Evolutionary conservation across 2,329 filamentous ascomycete species (phyloP).

Genomic region (Calonectria crousiana): DNA sequence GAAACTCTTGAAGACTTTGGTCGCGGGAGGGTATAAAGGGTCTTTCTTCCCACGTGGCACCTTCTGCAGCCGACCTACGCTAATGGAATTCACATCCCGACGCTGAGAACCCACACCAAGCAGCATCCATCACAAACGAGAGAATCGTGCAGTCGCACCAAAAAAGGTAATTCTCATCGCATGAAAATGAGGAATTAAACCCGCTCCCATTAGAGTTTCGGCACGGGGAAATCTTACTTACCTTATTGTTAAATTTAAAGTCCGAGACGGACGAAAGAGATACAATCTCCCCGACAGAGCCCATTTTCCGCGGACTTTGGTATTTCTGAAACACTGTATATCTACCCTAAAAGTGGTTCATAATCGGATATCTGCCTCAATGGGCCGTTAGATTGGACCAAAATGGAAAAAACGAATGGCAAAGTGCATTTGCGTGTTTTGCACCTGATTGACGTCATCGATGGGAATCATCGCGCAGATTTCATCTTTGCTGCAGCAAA

Average conservation of each 20-base stretch:
- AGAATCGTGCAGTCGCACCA: neutral
- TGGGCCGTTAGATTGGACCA: neutral
- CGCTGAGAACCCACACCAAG: neutral
- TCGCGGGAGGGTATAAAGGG: neutral
- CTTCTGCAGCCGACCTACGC: neutral
- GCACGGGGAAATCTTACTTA: neutral
- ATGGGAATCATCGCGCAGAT: neutral
- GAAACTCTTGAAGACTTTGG: neutral
- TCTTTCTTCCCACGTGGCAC: neutral
- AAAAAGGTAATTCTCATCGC: neutral
- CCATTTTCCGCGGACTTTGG: neutral
- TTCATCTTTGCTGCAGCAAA: neutral
- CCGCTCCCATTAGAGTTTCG: neutral
- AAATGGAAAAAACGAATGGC: neutral
- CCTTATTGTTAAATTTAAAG: neutral
- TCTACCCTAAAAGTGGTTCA: neutral
- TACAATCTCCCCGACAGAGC: neutral
- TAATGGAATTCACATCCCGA: neutral
- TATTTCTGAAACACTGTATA: neutral
- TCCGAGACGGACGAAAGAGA: neutral
- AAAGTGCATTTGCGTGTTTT: neutral
- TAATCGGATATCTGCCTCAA: neutral
- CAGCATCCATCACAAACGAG: neutral
- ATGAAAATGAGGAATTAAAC: neutral
- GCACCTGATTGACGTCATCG: neutral